A percentile compares a stretch with the other conserved stretches of the same genome.
Evolutionary conservation across 495 filamentous ascomycete genomes (phyloP).

Genomic region (Neurospora pannonica): DNA sequence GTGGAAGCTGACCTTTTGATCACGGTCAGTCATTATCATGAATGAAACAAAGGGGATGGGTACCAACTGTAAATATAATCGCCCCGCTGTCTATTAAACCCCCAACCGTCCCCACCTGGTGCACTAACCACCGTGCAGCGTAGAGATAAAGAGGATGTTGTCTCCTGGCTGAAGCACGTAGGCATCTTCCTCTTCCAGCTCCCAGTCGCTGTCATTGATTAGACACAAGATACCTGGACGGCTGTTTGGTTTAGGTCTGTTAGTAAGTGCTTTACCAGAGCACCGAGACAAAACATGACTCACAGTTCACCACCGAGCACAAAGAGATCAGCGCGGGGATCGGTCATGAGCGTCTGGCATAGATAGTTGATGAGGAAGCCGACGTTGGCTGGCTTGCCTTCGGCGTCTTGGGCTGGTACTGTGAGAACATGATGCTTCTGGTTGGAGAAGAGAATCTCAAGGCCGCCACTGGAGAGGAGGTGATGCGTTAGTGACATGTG

Average conservation of each 20-base stretch:
- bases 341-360: conserved; percentile 76
- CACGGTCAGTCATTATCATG: not conserved
- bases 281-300: conserved; percentile 19
- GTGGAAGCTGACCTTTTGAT: not conserved
- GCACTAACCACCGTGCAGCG: conserved; percentile 79
- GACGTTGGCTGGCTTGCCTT: conserved; percentile 55
- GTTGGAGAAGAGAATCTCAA: conserved; percentile 92
- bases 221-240: conserved; percentile 95
- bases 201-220: conserved; percentile 98
- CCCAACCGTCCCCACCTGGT: not conserved
- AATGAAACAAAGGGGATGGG: not conserved
- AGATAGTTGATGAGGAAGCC: conserved; percentile 71
- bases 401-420: conserved; percentile 51
- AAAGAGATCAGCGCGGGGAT: conserved; percentile 80
- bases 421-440: conserved; percentile 59
- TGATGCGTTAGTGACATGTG: not conserved
- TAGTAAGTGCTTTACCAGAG: not conserved
- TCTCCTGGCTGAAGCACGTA: conserved; percentile 77
- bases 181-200: conserved; percentile 85
- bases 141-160: conserved; percentile 93
- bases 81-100: not conserved
- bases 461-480: conserved; percentile 57
- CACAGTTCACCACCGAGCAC: conserved; percentile 84
- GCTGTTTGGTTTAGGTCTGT: conserved; percentile 33
- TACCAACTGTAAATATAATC: not conserved